phyloP scores from a whole-genome alignment of 352 stramenopile genomes.

The Phytophthora pistaciae region DNA sequence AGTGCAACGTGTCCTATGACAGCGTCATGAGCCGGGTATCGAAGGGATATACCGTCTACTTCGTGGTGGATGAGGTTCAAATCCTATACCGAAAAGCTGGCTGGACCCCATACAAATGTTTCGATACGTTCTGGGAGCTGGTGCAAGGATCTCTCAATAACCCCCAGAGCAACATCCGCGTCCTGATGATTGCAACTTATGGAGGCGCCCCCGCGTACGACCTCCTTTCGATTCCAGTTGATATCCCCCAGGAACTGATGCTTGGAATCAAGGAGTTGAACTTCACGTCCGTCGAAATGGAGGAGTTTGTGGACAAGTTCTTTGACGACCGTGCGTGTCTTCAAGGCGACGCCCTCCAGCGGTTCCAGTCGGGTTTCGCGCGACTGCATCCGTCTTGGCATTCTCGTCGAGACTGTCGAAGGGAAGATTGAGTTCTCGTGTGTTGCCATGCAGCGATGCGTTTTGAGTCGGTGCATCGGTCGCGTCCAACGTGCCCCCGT shows the following conservation, averaged over 20 bases:
- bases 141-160: neutral
- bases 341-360: neutral
- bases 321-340: neutral
- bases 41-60: neutral
- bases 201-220: neutral
- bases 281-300: neutral
- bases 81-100: neutral
- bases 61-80: neutral
- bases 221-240: neutral
- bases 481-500: neutral
- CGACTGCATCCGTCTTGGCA: neutral
- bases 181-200: neutral
- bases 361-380: neutral
- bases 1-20: neutral
- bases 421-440: neutral
- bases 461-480: neutral
- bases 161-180: neutral
- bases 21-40: neutral
- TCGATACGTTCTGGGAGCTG: neutral
- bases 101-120: neutral
- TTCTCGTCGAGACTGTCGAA: neutral
- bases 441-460: neutral
- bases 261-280: neutral
- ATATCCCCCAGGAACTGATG: neutral
- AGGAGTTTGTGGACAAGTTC: neutral